phyloP scores from a whole-genome alignment of 495 filamentous ascomycete species.

The Penicillium canescens region DNA sequence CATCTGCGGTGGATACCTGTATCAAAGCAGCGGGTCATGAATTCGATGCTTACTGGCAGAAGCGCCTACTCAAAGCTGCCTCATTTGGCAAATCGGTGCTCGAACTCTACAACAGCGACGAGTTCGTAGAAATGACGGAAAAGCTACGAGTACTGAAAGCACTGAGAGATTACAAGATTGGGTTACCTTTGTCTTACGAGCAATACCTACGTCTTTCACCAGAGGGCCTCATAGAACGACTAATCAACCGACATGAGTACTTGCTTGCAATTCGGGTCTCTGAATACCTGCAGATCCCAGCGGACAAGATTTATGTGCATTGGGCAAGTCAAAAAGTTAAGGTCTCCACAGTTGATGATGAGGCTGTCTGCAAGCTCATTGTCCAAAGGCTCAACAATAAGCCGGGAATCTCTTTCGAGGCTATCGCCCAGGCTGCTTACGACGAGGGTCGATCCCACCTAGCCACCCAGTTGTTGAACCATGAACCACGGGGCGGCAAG shows the following conservation, averaged over 20 bases:
- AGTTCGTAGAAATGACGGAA: constrained; percentile 98
- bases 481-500: constrained; percentile 89
- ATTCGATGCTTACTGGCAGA: constrained; percentile 88
- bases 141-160: constrained; percentile 90
- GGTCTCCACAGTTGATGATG: constrained; percentile 79
- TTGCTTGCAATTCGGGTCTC: constrained; percentile 88
- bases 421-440: constrained; percentile 91
- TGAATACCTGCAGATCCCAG: constrained; percentile 81
- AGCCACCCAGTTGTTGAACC: constrained; percentile 87
- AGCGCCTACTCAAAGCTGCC: constrained; percentile 89
- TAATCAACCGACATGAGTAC: constrained; percentile 89
- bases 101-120: constrained; percentile 94
- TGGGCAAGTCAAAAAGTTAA: constrained; percentile 97
- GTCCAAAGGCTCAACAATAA: constrained; percentile 85
- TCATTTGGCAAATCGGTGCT: constrained; percentile 97
- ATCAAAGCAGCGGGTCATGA: constrained; percentile 90
- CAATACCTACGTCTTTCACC: constrained; percentile 87
- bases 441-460: constrained; percentile 87
- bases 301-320: constrained; percentile 89
- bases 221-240: constrained; percentile 78
- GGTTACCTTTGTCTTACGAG: constrained; percentile 87
- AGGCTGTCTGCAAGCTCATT: constrained; percentile 81
- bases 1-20: constrained; percentile 89
- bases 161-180: constrained; percentile 85
- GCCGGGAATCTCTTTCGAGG: constrained; percentile 89